These are phyloP conservation scores for Chalciporus sp. DNA, from an alignment of 1,284 basidiomycete genomes.

Conservation along the genomic window DNA sequence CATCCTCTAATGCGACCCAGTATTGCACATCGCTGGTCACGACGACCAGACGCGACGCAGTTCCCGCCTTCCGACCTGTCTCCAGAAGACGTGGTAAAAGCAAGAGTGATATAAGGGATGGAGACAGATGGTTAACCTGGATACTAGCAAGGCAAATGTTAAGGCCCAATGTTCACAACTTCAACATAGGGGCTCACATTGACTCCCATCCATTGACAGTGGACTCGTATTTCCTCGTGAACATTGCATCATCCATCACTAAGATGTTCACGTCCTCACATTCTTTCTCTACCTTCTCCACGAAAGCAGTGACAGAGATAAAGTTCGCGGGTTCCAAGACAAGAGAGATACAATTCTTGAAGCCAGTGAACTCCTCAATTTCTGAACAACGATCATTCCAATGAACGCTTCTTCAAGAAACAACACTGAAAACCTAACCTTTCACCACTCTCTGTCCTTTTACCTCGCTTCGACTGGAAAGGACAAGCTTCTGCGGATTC, in stretches of 20 bases:
- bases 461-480: slow-evolving; percentile 39
- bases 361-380: slow-evolving; percentile 36
- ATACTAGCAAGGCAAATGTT: slow-evolving; percentile 29
- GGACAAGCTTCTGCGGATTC: slow-evolving; percentile 39
- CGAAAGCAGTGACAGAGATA: slow-evolving; percentile 40
- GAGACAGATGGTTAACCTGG: slow-evolving; percentile 46
- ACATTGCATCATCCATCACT: slow-evolving; percentile 41
- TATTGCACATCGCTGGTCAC: slow-evolving; percentile 36
- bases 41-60: slow-evolving; percentile 39
- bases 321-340: slow-evolving; percentile 42
- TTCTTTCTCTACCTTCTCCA: slow-evolving; percentile 38
- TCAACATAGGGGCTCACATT: slow-evolving; percentile 28
- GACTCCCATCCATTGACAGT: slow-evolving; percentile 43
- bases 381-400: slow-evolving; percentile 19
- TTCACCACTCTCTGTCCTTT: slow-evolving; percentile 37
- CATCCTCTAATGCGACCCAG: slow-evolving; percentile 17
- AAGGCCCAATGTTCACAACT: not conserved
- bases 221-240: slow-evolving; percentile 15
- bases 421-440: not conserved
- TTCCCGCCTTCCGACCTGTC: slow-evolving; percentile 34
- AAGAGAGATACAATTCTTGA: slow-evolving; percentile 37
- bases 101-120: slow-evolving; percentile 40
- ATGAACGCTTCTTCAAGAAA: not conserved
- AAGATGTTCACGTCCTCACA: slow-evolving; percentile 41
- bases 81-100: slow-evolving; percentile 44